Evolutionary conservation across 2,329 filamentous ascomycete genomes (phyloP), one percentile per base, ranked within the genome.

Genomic region (Didymellaceae sp.): DNA sequence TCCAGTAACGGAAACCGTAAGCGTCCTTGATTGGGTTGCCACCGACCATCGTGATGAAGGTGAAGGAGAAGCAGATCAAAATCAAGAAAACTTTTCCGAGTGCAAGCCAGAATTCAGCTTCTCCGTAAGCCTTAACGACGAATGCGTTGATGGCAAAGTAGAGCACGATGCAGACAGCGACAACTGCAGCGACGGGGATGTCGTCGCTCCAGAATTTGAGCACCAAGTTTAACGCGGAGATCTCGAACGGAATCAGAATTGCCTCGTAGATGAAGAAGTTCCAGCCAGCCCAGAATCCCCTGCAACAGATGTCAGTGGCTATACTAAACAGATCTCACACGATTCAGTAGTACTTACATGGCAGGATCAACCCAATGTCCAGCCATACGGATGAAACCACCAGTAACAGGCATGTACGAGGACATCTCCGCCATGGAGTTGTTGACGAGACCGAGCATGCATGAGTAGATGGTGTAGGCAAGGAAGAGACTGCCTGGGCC

Each of bases 351-450:
- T 11, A 7, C 84, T 76, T 21, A 86, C 83, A 51, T 45, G 3
- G 47, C 47, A 18, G 47, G 41, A 66, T 87, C 85, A 7, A 83
- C 82, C 81, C 83, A 87, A 58, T 83, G 76, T 18, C 83, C 82
- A 6, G 82, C 83, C 59, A 86, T 78, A 47, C 84, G 82, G 56
- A 87, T 80, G 64, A 85, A 86, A 4, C 80, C 81, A 49, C 84
- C 83, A 26, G 78, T 79, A 25, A 87, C 78, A 17, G 85, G 84
- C 76, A 84, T 82, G 51, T 80, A 80, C 77, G 30, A 79, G 75
- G 41, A 74, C 84, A 87, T 87, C 66, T 87, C 84, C 5, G 84
- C 84, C 46, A 85, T 74, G 52, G 78, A 80, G 63, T 85, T 86
- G 76, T 86, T 86, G 67, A 86, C 80, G 39, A 83, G 70, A 17